phyloP scores from a whole-genome alignment of 2,329 filamentous ascomycete species.

The Neoscytalidium dimidiatum region DNA sequence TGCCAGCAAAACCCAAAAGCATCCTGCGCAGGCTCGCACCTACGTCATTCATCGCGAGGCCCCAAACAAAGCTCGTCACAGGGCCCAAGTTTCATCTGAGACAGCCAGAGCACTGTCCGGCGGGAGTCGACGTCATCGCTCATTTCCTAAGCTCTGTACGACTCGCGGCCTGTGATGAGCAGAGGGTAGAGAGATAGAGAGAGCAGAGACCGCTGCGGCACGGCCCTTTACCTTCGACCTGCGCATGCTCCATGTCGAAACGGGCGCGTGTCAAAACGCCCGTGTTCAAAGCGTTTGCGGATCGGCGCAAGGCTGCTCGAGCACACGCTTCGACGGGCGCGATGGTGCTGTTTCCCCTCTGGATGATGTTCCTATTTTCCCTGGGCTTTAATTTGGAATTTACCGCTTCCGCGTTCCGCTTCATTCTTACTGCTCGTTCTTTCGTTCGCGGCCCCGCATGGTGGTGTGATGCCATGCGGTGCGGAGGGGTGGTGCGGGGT shows the following conservation, averaged over 20 bases:
- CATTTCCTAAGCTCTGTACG: slow-evolving; percentile 12
- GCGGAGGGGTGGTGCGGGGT: not conserved
- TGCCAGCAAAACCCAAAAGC: not conserved
- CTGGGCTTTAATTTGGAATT: not conserved
- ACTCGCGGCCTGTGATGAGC: not conserved
- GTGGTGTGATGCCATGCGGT: not conserved
- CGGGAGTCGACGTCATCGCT: slow-evolving; percentile 6
- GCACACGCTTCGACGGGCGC: not conserved
- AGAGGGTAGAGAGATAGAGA: not conserved
- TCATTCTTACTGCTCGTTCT: not conserved
- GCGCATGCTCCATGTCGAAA: not conserved
- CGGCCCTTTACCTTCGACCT: slow-evolving; percentile 3
- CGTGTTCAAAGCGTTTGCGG: not conserved
- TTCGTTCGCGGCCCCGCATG: not conserved
- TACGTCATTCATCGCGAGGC: slow-evolving; percentile 12
- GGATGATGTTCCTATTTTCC: not conserved
- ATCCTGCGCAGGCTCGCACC: not conserved
- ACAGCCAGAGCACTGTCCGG: not conserved
- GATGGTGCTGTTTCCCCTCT: not conserved
- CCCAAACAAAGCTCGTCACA: not conserved
- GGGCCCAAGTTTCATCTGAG: slow-evolving; percentile 11
- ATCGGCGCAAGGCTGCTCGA: slow-evolving; percentile 5
- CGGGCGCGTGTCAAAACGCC: not conserved
- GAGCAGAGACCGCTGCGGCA: slow-evolving; percentile 10
- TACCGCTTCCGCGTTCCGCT: not conserved